These are phyloP conservation scores for Hypoxylon sp. DNA, from an alignment of 2,329 filamentous ascomycete species.

Conservation along the genomic window DNA sequence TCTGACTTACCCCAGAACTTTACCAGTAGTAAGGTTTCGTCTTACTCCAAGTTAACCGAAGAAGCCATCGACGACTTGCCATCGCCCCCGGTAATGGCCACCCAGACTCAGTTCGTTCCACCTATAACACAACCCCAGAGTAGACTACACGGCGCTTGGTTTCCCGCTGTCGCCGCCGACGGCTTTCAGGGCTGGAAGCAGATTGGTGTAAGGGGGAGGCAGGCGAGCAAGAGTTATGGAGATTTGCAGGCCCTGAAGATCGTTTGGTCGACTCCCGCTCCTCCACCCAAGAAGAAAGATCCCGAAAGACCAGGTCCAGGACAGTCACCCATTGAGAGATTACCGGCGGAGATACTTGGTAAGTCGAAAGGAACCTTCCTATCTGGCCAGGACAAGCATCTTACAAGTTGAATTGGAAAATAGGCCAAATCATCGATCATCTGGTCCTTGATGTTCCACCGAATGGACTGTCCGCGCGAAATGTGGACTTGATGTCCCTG, in stretches of 20 bases:
- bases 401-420: slow-evolving; percentile 39
- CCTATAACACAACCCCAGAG: slow-evolving; percentile 70
- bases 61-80: slow-evolving; percentile 67
- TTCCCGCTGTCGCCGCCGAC: slow-evolving; percentile 64
- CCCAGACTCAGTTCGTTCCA: slow-evolving; percentile 63
- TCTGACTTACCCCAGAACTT: slow-evolving; percentile 73
- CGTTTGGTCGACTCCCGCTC: slow-evolving; percentile 65
- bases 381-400: slow-evolving; percentile 35
- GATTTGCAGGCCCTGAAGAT: slow-evolving; percentile 70
- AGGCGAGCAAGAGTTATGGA: slow-evolving; percentile 73
- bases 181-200: slow-evolving; percentile 74
- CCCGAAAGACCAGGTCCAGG: slow-evolving; percentile 60
- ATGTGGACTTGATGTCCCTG: slow-evolving; percentile 82
- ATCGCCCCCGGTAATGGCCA: slow-evolving; percentile 59
- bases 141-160: slow-evolving; percentile 71
- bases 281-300: slow-evolving; percentile 52
- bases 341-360: slow-evolving; percentile 81
- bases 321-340: slow-evolving; percentile 72
- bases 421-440: slow-evolving; percentile 81
- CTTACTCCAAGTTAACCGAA: slow-evolving; percentile 63
- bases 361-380: slow-evolving; percentile 56
- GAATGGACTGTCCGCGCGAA: slow-evolving; percentile 82
- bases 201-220: slow-evolving; percentile 71
- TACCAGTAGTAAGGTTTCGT: slow-evolving; percentile 73
- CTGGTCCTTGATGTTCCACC: slow-evolving; percentile 80